Conservation (phyloP, 306 rosid genomes). For the Pyrus bretschneideri region DNA sequence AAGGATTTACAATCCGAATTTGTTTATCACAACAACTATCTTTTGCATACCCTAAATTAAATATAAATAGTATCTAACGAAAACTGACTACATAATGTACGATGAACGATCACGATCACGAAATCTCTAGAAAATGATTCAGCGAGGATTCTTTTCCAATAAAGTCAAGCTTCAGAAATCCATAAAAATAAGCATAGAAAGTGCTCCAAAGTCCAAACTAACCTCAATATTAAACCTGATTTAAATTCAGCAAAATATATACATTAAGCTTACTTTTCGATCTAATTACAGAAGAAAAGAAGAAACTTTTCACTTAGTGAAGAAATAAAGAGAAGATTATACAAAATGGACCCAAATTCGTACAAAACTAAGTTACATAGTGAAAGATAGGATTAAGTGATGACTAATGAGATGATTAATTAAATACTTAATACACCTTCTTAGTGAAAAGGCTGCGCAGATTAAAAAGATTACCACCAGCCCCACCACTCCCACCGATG, state of each 20-base stretch:
- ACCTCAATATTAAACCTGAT: not conserved
- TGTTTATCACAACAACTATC: too few relatives aligned
- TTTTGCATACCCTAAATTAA: too few relatives aligned
- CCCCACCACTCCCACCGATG: conserved; percentile 24
- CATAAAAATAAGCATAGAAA: too few relatives aligned
- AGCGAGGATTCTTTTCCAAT: too few relatives aligned
- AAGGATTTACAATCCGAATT: too few relatives aligned
- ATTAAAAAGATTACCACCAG: conserved; percentile 60
- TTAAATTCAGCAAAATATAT: not conserved
- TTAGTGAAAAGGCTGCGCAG: conserved; percentile 71
- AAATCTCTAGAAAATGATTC: rapidly evolving
- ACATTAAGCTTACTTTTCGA: not conserved
- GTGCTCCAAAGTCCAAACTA: not conserved
- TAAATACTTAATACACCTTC: conserved; percentile 41
- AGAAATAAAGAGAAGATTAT: not conserved
- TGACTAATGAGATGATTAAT: conserved; percentile 37
- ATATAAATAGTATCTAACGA: too few relatives aligned
- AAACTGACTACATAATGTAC: too few relatives aligned
- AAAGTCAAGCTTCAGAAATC: too few relatives aligned
- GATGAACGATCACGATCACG: too few relatives aligned
- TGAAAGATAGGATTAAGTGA: conserved; percentile 14
- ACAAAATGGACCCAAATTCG: not conserved
- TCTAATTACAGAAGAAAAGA: not conserved
- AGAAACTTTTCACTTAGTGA: not conserved
- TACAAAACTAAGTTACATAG: not conserved